phyloP scores from a whole-genome alignment of 306 rosid genomes.

The Prunus armeniaca region DNA sequence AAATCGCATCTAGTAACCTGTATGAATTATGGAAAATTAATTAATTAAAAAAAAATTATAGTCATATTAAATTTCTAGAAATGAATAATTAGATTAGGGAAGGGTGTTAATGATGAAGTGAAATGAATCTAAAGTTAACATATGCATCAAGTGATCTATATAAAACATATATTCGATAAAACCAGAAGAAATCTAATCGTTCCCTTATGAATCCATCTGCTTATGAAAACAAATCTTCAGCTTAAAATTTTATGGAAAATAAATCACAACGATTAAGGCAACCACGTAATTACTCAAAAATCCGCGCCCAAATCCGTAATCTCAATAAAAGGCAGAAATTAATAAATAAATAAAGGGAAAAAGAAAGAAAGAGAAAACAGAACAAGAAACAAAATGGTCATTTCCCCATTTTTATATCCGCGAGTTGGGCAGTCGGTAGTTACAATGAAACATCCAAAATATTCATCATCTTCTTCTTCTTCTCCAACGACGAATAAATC shows the following conservation, averaged over 20 bases:
- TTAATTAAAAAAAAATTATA: too few relatives aligned
- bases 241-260: not conserved
- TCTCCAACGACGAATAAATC: conserved; percentile 1
- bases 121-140: too few relatives aligned
- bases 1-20: too few relatives aligned
- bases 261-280: not conserved
- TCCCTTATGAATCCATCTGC: too few relatives aligned
- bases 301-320: not conserved
- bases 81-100: too few relatives aligned
- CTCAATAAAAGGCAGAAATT: not conserved
- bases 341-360: not conserved
- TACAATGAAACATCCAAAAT: not conserved
- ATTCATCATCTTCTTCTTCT: not conserved
- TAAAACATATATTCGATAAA: too few relatives aligned
- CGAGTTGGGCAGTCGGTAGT: not conserved
- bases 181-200: too few relatives aligned
- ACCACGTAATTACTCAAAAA: not conserved
- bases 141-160: too few relatives aligned
- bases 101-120: too few relatives aligned
- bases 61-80: too few relatives aligned
- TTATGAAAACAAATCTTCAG: not conserved
- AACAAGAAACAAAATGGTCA: not conserved
- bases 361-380: not conserved
- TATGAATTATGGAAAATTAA: too few relatives aligned
- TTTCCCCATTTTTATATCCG: not conserved